These are phyloP conservation scores for Yarrowia sp. DNA, from an alignment of 805 yeast species.

Conservation along the genomic window DNA sequence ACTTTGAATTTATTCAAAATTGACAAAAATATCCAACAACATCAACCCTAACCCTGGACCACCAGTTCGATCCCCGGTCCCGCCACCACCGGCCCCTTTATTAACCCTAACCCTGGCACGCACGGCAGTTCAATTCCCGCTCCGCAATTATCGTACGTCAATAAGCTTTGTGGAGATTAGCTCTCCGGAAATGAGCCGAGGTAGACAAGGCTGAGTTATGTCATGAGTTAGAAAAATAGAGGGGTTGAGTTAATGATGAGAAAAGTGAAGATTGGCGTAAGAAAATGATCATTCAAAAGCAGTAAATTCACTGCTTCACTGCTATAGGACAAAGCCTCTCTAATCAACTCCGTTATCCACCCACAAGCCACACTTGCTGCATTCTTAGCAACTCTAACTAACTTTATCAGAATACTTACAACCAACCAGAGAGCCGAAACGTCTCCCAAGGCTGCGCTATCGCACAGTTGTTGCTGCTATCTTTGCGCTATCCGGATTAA, in stretches of 20 bases:
- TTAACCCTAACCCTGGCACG: not conserved
- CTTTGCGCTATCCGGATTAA: conserved; percentile 2
- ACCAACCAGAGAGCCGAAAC: not conserved
- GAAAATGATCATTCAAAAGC: no score
- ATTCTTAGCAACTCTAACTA: not conserved
- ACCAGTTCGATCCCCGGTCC: no score
- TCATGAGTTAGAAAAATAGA: no score
- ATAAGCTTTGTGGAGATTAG: not conserved
- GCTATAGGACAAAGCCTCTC: not conserved
- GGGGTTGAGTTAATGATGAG: no score
- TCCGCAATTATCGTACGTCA: no score
- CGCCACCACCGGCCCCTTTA: no score
- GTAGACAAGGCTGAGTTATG: not conserved
- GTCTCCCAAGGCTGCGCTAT: not conserved
- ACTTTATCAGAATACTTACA: not conserved
- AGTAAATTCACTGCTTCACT: no score
- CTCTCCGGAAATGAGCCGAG: conserved; percentile 23
- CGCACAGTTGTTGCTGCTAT: not conserved
- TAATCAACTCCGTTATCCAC: no score
- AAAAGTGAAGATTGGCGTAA: no score
- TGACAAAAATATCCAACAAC: no score
- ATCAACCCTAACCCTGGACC: no score
- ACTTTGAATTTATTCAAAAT: not conserved
- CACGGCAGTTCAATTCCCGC: not conserved
- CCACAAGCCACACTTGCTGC: not conserved